A percentile compares a stretch with the other conserved stretches of the same genome.
phyloP scores from a whole-genome alignment of 1,284 basidiomycete genomes.

The Ganoderma sinense region DNA sequence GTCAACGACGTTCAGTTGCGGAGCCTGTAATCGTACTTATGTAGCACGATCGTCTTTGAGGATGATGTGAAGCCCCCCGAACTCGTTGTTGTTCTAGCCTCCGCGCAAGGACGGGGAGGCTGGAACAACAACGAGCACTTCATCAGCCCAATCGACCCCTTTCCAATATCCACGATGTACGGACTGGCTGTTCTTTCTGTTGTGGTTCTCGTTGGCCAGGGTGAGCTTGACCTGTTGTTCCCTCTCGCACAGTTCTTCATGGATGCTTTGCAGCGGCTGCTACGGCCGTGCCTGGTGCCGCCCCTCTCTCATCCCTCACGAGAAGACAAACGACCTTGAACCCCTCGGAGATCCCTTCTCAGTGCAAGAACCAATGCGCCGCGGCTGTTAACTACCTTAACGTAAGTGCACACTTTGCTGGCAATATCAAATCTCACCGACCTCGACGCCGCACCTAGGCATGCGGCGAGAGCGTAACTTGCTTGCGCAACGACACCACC shows the following conservation, averaged over 20 bases:
- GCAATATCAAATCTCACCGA: not conserved
- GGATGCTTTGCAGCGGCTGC: not conserved
- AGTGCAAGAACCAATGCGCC: not conserved
- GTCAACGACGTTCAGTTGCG: not conserved
- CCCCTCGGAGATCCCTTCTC: not conserved
- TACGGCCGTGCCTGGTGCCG: slow-evolving; percentile 8
- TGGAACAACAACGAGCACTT: too few species aligned
- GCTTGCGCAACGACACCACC: not conserved
- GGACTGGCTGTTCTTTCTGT: not conserved
- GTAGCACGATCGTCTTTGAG: not conserved
- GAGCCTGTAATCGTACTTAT: not conserved
- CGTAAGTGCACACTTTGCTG: not conserved
- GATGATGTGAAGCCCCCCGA: not conserved
- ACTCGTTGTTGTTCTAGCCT: too few species aligned
- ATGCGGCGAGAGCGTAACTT: not conserved
- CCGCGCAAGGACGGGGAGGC: too few species aligned
- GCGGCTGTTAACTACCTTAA: not conserved
- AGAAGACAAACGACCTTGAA: not conserved
- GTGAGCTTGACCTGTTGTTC: not conserved
- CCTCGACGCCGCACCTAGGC: not conserved
- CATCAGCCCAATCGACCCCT: too few species aligned
- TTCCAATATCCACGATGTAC: not conserved
- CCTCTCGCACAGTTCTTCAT: not conserved
- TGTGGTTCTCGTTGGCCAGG: not conserved
- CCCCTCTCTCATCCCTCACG: not conserved